These are phyloP conservation scores for Nicotiana tomentosiformis DNA, from an alignment of 257 asterid genomes.

Conservation along the genomic window DNA sequence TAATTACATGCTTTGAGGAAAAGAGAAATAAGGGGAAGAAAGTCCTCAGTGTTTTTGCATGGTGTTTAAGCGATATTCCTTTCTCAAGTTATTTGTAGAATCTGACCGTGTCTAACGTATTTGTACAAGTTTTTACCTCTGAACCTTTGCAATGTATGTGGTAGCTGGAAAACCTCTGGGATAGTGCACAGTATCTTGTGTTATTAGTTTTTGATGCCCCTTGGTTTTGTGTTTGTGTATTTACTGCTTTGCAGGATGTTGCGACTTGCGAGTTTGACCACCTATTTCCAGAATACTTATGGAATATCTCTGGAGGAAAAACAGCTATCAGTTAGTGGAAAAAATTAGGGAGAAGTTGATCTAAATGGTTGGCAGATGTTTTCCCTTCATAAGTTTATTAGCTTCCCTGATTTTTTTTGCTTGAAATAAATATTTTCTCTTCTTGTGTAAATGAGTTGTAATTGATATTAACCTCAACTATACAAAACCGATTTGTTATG, in stretches of 20 bases:
- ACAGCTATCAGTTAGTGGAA: slow-evolving; percentile 94
- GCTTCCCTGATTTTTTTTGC: neutral
- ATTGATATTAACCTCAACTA: neutral
- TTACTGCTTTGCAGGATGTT: slow-evolving; percentile 59
- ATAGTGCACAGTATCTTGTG: neutral
- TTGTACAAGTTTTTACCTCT: neutral
- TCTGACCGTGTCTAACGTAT: neutral
- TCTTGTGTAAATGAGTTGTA: neutral
- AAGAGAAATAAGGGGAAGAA: neutral
- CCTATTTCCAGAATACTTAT: slow-evolving; percentile 65
- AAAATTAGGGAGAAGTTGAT: slow-evolving; percentile 98
- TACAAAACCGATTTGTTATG: neutral
- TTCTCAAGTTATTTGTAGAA: neutral
- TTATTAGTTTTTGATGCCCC: neutral
- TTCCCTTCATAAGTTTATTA: neutral
- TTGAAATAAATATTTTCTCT: neutral
- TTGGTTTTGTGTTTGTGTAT: neutral
- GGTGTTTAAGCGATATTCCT: neutral
- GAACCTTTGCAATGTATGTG: neutral
- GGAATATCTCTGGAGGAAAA: slow-evolving; percentile 81
- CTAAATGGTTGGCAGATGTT: slow-evolving; percentile 50
- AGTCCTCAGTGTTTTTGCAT: neutral
- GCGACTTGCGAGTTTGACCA: slow-evolving; percentile 53
- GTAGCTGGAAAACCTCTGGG: neutral
- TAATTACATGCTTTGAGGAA: neutral